Base-by-base conservation (phyloP, 2,329 filamentous ascomycete genomes). In the Neopestalotiopsis sp. region DNA sequence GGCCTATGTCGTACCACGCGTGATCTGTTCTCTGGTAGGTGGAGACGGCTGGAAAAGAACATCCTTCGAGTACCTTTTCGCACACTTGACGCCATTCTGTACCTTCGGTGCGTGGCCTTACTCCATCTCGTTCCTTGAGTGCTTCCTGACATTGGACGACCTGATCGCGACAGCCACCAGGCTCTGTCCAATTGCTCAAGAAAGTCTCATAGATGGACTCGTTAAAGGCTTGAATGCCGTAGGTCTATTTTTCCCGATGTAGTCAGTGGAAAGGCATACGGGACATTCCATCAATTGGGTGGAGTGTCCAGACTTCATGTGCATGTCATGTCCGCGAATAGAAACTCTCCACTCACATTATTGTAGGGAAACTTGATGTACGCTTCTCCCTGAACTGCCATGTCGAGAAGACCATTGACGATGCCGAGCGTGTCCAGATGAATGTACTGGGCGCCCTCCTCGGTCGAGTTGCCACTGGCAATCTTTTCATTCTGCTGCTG, bases 391-490 rank as follows among this genome's bases (percentile, higher is more conserved):
- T 85, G 83, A 2, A 78, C 71, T 14, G 76, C 75, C 9, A 81
- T 77, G 71, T 90, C 87, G 69, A 87, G 83, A 79, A 85, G 88
- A 32, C 85, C 86, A 73, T 89, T 89, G 77, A 88, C 85, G 70
- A 90, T 83, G 14, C 86, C 84, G 7, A 90, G 79, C 0, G 86
- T 78, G 32, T 78, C 77, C 2, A 79, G 67, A 58, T 77, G 74
- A 45, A 79, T 74, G 68, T 76, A 76, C 56, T 78, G 74, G 58
- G 76, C 76, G 24, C 71, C 69, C 1, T 70, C 68, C 40, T 75
- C 75, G 32, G 74, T 71, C 69, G 73, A 76, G n/a, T 73, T 77
- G 56, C 76, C 76, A 42, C 77, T 76, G 52, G 71, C 65, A 57
- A 79, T 78, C 71, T 76, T 77, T 63, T 72, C 70, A 65, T 79